These are phyloP conservation scores for Yamadazyma blattariae DNA, from an alignment of 1,139 yeast genomes.

Conservation along the genomic window DNA sequence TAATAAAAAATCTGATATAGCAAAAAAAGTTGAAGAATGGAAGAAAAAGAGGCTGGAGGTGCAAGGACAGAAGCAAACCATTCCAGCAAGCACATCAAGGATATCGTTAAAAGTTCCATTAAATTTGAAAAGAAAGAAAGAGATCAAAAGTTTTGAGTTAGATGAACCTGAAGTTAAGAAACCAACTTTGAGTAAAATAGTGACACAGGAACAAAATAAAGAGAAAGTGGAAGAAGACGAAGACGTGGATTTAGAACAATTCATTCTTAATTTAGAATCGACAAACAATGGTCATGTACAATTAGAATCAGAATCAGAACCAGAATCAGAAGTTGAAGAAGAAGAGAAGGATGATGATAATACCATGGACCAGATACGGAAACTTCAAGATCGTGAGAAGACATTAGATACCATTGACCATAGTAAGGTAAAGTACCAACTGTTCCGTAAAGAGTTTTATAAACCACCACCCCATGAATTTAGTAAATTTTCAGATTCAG, in stretches of 20 bases:
- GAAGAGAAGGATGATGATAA: conserved; percentile 19
- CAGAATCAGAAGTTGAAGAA: conserved; percentile 6
- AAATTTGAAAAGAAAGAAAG: conserved; percentile 1
- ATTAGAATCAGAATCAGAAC: conserved; percentile 10
- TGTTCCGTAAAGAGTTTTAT: conserved; percentile 65
- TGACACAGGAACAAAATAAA: not conserved
- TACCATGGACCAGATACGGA: conserved; percentile 26
- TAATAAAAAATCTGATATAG: conserved; percentile 20
- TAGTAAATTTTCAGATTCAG: conserved; percentile 42
- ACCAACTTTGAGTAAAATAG: conserved; percentile 16
- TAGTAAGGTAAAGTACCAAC: conserved; percentile 42
- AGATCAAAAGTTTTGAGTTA: conserved; percentile 8
- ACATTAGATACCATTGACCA: conserved; percentile 42
- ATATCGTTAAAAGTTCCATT: conserved; percentile 1
- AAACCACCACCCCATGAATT: conserved; percentile 63
- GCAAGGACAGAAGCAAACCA: not conserved
- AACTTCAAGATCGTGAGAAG: conserved; percentile 35
- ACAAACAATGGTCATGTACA: not conserved
- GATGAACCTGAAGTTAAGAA: conserved; percentile 24
- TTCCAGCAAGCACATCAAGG: not conserved
- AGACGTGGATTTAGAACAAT: conserved; percentile 22
- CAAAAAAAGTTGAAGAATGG: conserved; percentile 41
- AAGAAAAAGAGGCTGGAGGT: conserved; percentile 23
- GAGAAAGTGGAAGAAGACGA: conserved; percentile 11
- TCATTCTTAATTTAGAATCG: conserved; percentile 9